These are phyloP conservation scores for Dothiorella sarmentorum DNA, from an alignment of 2,329 filamentous ascomycete genomes.

Conservation along the genomic window DNA sequence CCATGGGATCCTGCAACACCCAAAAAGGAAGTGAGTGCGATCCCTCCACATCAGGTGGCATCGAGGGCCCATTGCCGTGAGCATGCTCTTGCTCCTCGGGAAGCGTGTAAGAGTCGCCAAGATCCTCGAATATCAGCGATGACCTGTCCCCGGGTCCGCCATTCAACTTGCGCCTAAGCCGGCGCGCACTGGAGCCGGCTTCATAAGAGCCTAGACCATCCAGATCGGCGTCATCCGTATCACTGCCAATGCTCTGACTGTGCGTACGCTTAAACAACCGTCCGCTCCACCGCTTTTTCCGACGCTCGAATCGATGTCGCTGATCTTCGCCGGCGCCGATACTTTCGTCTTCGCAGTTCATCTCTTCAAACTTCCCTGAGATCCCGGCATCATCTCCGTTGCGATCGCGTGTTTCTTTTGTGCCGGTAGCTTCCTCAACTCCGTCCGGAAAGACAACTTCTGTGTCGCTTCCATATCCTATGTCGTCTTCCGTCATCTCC, in stretches of 20 bases:
- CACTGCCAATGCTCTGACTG: constrained; percentile 45
- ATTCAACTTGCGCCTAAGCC: constrained; percentile 42
- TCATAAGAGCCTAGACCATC: constrained; percentile 40
- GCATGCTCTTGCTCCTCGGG: constrained; percentile 38
- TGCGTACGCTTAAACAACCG: constrained; percentile 46
- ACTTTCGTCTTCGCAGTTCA: constrained; percentile 36
- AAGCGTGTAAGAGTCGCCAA: constrained; percentile 35
- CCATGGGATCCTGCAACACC: constrained; percentile 27
- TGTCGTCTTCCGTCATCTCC: constrained; percentile 38
- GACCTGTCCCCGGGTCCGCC: constrained; percentile 35
- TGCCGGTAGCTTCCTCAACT: constrained; percentile 41
- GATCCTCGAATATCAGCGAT: constrained; percentile 39
- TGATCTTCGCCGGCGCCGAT: constrained; percentile 26
- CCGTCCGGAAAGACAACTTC: constrained; percentile 45
- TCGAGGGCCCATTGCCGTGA: constrained; percentile 27
- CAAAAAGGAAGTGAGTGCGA: constrained; percentile 39
- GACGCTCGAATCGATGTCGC: constrained; percentile 19
- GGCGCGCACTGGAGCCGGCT: constrained; percentile 36
- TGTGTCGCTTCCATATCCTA: constrained; percentile 37
- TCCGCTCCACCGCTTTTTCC: constrained; percentile 42
- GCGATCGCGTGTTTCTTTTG: constrained; percentile 26
- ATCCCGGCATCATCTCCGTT: constrained; percentile 31
- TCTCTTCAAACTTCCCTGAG: constrained; percentile 31
- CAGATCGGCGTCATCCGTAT: constrained; percentile 43
- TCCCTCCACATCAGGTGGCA: constrained; percentile 35